Evolutionary conservation across 2,329 filamentous ascomycete species (phyloP).

Genomic region (Aspergillus sp.): DNA sequence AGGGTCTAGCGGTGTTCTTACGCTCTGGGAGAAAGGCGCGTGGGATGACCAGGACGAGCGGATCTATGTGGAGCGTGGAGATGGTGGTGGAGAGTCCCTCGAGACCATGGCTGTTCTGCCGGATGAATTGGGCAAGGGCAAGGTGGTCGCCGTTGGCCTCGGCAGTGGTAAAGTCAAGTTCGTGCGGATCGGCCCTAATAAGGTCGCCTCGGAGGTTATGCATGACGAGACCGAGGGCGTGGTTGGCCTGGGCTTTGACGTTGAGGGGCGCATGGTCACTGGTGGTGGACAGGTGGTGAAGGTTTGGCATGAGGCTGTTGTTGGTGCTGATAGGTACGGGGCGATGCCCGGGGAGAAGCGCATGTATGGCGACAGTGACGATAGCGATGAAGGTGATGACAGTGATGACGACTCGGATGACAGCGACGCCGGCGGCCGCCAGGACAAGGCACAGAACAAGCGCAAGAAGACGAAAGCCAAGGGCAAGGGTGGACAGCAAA

Average conservation of each 20-base stretch:
- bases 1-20: slow-evolving; percentile 78
- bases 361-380: slow-evolving; percentile 40
- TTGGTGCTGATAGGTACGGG: slow-evolving; percentile 53
- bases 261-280: slow-evolving; percentile 81
- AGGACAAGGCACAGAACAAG: slow-evolving; percentile 48
- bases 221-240: slow-evolving; percentile 91
- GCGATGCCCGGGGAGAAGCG: slow-evolving; percentile 37
- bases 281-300: slow-evolving; percentile 85
- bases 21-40: slow-evolving; percentile 88
- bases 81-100: slow-evolving; percentile 71
- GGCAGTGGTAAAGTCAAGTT: slow-evolving; percentile 79
- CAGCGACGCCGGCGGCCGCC: slow-evolving; percentile 26
- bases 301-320: slow-evolving; percentile 76
- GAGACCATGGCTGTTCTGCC: slow-evolving; percentile 76
- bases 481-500: slow-evolving; percentile 40
- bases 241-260: slow-evolving; percentile 79
- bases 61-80: slow-evolving; percentile 68
- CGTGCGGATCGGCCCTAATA: slow-evolving; percentile 72
- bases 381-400: slow-evolving; percentile 45
- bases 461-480: slow-evolving; percentile 49
- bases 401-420: slow-evolving; percentile 49
- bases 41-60: slow-evolving; percentile 96
- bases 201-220: slow-evolving; percentile 66
- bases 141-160: slow-evolving; percentile 73
- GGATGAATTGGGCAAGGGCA: slow-evolving; percentile 64